These are phyloP conservation scores for Podospora sp. DNA, from an alignment of 495 filamentous ascomycete genomes.

Conservation along the genomic window DNA sequence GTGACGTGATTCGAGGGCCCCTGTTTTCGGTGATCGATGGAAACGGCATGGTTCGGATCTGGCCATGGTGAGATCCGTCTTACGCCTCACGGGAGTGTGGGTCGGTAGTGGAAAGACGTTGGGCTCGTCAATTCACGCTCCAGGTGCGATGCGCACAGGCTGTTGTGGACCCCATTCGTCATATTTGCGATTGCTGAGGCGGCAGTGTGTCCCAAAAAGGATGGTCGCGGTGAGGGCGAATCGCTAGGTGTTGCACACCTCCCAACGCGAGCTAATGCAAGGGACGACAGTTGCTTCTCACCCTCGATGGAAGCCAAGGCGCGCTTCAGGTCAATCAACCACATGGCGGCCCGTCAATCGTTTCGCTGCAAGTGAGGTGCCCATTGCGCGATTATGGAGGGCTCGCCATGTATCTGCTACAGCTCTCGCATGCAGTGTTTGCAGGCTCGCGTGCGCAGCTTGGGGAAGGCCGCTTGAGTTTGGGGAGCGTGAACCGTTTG, in stretches of 20 bases:
- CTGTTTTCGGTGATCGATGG: background rate
- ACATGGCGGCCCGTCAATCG: slow-evolving; percentile 21
- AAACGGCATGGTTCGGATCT: background rate
- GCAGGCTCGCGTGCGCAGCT: slow-evolving; percentile 6
- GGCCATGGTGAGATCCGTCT: background rate
- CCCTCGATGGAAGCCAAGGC: slow-evolving; percentile 2
- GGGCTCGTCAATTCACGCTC: background rate
- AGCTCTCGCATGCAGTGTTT: slow-evolving; percentile 3
- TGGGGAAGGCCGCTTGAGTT: slow-evolving; percentile 7
- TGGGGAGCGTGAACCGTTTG: background rate
- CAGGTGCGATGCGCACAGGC: background rate
- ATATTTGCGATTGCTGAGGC: slow-evolving; percentile 3
- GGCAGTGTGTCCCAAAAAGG: slow-evolving; percentile 4
- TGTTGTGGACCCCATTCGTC: background rate
- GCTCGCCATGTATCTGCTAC: slow-evolving; percentile 19
- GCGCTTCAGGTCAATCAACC: slow-evolving; percentile 9
- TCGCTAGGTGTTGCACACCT: slow-evolving; percentile 11
- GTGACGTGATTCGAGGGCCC: background rate
- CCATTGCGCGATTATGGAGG: slow-evolving; percentile 17
- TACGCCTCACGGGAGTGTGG: background rate
- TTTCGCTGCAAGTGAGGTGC: slow-evolving; percentile 7
- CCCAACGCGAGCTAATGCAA: slow-evolving; percentile 24
- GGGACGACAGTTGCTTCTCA: slow-evolving; percentile 19
- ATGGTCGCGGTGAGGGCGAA: slow-evolving; percentile 6
- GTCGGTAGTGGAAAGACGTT: background rate